Evolutionary conservation across 179 eudicot species (phyloP), one percentile per base, ranked within the genome.

Genomic region (Gypsophila paniculata): DNA sequence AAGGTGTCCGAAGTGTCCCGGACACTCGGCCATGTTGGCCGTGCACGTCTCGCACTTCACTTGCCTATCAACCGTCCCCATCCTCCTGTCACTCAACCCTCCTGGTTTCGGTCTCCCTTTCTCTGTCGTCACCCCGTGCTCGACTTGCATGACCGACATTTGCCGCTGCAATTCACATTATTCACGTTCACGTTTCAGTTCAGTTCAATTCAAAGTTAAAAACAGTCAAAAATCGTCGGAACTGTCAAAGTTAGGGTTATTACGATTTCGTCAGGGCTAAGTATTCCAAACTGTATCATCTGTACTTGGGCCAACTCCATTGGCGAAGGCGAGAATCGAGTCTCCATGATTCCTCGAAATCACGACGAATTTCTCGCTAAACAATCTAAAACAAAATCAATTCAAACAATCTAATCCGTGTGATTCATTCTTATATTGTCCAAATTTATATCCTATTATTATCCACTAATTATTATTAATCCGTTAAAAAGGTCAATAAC

Each of bases 241-340:
- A 36, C 44, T 22, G 42, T 19, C 42, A 67, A 77, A 65, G 8
- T 36, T 48, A 32, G 64, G 78, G 58, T 26, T 42, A 72, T 90
- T 95, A 95, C 99, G 65, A 95, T 95, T 67, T 95, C 99, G 69
- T 95, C 99, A n/a, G 99, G 98, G 74, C 98, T 92, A 72, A 95
- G 86, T 11, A 93, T 90, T 62, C 99, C 99, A 73, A 95, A 95
- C 81, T 93, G 99, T 46, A 95, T 91, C 77, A 83, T 51, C 2
- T 84, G 90, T 19, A 95, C 96, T 75, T 95, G 89, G 51, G 99
- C 81, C 2, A 93, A 96, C 84, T 95, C 99, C 22, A 96, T 96
- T 74, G 99, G 98, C 0, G 98, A 92, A 79, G 15, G 79, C 0
- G 96, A 89, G 71, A 95, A 95, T 39, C 99, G 88, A 53, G 81